A percentile compares a stretch with the other conserved stretches of the same genome.
phyloP scores from a whole-genome alignment of 805 yeast genomes.

The Myxozyma udenii region DNA sequence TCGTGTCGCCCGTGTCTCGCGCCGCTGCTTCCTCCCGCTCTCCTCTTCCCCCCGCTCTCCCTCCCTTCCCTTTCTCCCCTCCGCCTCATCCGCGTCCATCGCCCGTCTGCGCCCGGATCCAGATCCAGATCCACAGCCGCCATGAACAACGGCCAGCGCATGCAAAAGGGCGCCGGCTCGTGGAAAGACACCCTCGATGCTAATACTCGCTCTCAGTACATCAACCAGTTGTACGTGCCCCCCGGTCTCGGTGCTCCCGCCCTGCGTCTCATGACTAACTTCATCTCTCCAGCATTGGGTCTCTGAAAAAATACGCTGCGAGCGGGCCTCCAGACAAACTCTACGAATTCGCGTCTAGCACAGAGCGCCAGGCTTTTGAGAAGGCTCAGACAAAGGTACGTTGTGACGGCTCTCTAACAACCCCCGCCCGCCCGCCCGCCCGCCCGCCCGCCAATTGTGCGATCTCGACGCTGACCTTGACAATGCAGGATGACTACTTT shows the following conservation, averaged over 20 bases:
- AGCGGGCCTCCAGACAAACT: slow-evolving; percentile 23
- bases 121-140: neutral
- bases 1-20: too few relatives aligned
- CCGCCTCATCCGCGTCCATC: neutral
- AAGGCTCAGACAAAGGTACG: slow-evolving; percentile 23
- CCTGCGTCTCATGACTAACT: neutral
- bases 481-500: slow-evolving; percentile 29
- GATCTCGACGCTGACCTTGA: neutral
- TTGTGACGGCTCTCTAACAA: too few relatives aligned
- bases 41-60: too few relatives aligned
- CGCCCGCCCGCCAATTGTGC: neutral
- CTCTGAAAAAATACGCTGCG: slow-evolving; percentile 19
- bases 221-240: slow-evolving; percentile 14
- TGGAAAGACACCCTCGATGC: slow-evolving; percentile 19
- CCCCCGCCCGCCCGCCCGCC: neutral
- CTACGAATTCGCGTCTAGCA: slow-evolving; percentile 16
- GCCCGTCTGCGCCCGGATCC: neutral
- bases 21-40: too few relatives aligned
- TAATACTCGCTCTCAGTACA: slow-evolving; percentile 18
- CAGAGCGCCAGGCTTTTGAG: slow-evolving; percentile 26
- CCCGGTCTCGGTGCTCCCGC: neutral
- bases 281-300: slow-evolving; percentile 7
- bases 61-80: neutral
- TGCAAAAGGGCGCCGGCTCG: slow-evolving; percentile 10
- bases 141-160: slow-evolving; percentile 4